Base-by-base conservation (phyloP, 805 yeast genomes). In the Suhomyces prunicola region DNA sequence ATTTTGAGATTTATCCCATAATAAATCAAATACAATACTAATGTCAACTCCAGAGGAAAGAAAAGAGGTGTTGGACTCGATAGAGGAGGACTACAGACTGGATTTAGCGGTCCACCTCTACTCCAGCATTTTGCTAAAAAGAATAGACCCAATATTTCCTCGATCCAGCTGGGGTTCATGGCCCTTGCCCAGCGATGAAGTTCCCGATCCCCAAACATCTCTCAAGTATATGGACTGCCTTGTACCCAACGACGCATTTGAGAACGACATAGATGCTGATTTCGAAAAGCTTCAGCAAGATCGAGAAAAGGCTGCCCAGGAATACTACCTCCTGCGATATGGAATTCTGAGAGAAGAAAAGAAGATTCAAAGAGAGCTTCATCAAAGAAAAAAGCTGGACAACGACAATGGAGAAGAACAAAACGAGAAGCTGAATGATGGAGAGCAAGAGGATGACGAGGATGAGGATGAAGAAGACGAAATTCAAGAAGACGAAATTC, bases 41-140 rank as follows among this genome's bases (percentile, higher is more conserved):
- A 52, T 52, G 55, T 24, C 55, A 10, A 23, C 54, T 4, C 23
- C 49, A 17, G 24, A 23, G 23, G 73, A 67, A 51, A 52, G 61
- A 46, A 59, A 59, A 23, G 64, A 60, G 42, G 59, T 65, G 6
- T 52, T 71, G n/a, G 59, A 64, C 10, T 39, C 59, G 6, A 46
- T 84, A 23, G 89, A 86, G 57, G 71, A 71, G 12, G 76, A 76
- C 1, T 81, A 77, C 54, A 66, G 84, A 31, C 66, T 67, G 10
- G 91, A 88, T 65, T 67, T 88, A 29, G 78, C 87, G 0, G 61
- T 82, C 2, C 96, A 88, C 67, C 66, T 89, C 3, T 88, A 86
- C 63, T 79, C 87, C 23, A 63, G 84, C 0, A 72, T 73, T 53
- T 69, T 88, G 27, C 65, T 77, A 50, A 79, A 69, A 52, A 67